Evolutionary conservation across 768 basidiomycete species (phyloP).

Genomic region (Trametes punicea): DNA sequence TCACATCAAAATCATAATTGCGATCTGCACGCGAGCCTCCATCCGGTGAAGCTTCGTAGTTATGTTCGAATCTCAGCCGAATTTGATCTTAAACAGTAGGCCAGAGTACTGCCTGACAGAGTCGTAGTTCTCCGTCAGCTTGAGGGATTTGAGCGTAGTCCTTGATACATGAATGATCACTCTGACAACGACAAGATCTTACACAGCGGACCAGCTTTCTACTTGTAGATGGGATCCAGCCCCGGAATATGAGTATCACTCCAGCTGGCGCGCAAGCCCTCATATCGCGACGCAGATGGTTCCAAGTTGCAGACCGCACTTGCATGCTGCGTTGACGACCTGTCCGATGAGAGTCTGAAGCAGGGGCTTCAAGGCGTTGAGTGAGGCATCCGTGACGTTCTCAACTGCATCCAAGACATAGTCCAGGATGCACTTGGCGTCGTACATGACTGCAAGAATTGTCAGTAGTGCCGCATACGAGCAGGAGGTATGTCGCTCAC

Average conservation of each 20-base stretch:
- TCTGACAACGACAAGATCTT: constrained; percentile 1
- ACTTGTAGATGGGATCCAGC: not conserved
- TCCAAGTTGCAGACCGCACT: constrained; percentile 22
- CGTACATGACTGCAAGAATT: constrained; percentile 45
- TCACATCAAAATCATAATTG: no score
- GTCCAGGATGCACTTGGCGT: constrained; percentile 60
- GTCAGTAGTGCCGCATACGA: not conserved
- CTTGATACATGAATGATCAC: no score
- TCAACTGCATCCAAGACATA: constrained; percentile 46
- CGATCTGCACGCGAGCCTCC: no score
- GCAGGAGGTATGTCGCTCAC: constrained; percentile 37
- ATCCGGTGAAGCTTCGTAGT: no score
- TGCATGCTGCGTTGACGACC: constrained; percentile 26
- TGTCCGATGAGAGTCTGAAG: constrained; percentile 29
- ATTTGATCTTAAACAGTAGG: no score
- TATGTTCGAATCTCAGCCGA: no score
- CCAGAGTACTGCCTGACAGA: no score
- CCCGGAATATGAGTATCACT: not conserved
- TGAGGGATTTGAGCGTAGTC: not conserved
- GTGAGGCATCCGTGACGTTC: constrained; percentile 45
- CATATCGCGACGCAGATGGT: constrained; percentile 21
- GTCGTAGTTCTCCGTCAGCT: not conserved
- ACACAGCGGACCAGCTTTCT: constrained; percentile 14
- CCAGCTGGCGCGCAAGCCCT: not conserved
- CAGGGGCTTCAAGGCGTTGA: constrained; percentile 33